Percentiles rank a stretch among this genome's conserved stretches.
These are phyloP conservation scores for Serendipita sp. DNA, from an alignment of 768 basidiomycete genomes.

Conservation along the genomic window DNA sequence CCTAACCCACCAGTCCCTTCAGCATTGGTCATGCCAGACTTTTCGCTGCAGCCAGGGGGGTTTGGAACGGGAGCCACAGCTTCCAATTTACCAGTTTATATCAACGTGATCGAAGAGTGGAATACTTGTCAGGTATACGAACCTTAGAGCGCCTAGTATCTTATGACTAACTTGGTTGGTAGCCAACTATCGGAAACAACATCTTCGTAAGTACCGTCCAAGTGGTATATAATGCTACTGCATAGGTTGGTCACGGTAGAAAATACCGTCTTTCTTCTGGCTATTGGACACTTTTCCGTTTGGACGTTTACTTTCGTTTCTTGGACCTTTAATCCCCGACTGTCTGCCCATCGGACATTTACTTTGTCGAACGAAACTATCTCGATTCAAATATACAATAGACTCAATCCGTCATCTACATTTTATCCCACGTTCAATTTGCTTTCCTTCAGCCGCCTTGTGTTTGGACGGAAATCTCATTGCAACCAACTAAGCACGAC, in stretches of 20 bases:
- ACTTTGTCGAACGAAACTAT: no score
- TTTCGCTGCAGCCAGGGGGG: slow-evolving; percentile 25
- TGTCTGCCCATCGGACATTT: no score
- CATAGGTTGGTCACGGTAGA: not conserved
- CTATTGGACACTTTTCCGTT: no score
- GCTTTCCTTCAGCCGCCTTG: no score
- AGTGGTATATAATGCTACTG: not conserved
- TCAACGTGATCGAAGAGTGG: slow-evolving; percentile 30
- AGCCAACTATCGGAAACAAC: slow-evolving; percentile 3
- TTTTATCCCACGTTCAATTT: no score
- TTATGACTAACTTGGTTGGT: not conserved
- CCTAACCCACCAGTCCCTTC: slow-evolving; percentile 19
- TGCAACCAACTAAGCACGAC: no score
- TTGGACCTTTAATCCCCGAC: no score
- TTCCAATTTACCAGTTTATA: slow-evolving; percentile 21
- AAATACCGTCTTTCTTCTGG: no score
- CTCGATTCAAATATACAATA: no score
- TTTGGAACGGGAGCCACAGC: slow-evolving; percentile 22
- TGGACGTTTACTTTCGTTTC: no score
- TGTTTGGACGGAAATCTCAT: no score
- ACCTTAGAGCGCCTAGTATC: not conserved
- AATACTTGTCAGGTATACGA: slow-evolving; percentile 21
- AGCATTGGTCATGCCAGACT: slow-evolving; percentile 30
- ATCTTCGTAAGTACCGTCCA: not conserved
- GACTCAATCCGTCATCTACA: no score